Evolutionary conservation across 108 stramenopile genomes (phyloP).

Genomic region (Cyclotella sp.): DNA sequence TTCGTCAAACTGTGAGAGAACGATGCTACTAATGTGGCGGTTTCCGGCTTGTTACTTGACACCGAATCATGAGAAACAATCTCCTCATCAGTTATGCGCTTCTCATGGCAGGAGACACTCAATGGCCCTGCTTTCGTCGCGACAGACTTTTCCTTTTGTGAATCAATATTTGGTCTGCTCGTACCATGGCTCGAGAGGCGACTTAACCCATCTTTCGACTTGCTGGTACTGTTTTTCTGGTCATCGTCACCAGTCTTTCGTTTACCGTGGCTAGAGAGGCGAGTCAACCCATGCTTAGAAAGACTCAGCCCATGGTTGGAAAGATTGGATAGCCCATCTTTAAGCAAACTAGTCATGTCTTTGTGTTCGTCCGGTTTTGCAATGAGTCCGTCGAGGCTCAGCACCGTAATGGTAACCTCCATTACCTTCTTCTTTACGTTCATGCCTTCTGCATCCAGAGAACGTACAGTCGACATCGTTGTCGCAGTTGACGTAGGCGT

Average conservation of each 20-base stretch:
- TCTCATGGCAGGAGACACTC: slow-evolving; percentile 3
- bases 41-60: not conserved
- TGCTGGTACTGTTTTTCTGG: not conserved
- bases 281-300: slow-evolving; percentile 9
- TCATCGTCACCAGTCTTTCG: not conserved
- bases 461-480: not conserved
- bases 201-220: not conserved
- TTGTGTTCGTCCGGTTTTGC: slow-evolving; percentile 12
- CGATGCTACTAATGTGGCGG: slow-evolving; percentile 34
- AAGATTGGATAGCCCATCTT: slow-evolving; percentile 3
- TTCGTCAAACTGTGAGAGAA: slow-evolving; percentile 18
- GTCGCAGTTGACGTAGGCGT: slow-evolving; percentile 5
- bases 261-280: slow-evolving; percentile 4
- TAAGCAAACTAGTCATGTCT: slow-evolving; percentile 4
- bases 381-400: slow-evolving; percentile 34
- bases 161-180: not conserved
- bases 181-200: not conserved
- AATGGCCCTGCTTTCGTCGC: not conserved
- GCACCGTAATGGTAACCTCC: slow-evolving; percentile 21
- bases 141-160: no score
- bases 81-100: not conserved
- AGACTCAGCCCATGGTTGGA: slow-evolving; percentile 13
- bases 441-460: not conserved
- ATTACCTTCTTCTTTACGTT: slow-evolving; percentile 2
- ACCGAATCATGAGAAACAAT: not conserved